phyloP scores from a whole-genome alignment of 73 alveolate species.

The Tetrahymena borealis region DNA sequence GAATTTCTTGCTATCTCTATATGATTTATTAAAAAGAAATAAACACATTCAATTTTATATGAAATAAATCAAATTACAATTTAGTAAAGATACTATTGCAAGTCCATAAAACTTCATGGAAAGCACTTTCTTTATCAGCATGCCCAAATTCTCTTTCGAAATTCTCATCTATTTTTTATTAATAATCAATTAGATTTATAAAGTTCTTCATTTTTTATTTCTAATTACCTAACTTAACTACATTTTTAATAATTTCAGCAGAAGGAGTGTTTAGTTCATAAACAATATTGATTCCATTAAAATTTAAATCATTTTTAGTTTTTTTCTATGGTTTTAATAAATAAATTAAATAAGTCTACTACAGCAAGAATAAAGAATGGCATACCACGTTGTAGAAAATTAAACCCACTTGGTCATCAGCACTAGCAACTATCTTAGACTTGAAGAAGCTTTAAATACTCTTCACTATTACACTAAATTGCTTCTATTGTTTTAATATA shows the following conservation, averaged over 20 bases:
- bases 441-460: slow-evolving; percentile 82
- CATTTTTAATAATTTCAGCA: slow-evolving; percentile 74
- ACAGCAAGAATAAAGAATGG: no score
- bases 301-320: slow-evolving; percentile 78
- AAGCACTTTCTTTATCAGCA: slow-evolving; percentile 42
- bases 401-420: slow-evolving; percentile 86
- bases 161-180: slow-evolving; percentile 30
- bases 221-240: slow-evolving; percentile 28
- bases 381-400: slow-evolving; percentile 79
- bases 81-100: slow-evolving; percentile 81
- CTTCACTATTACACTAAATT: slow-evolving; percentile 61
- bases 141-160: slow-evolving; percentile 50
- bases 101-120: slow-evolving; percentile 87
- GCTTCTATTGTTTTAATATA: slow-evolving; percentile 21
- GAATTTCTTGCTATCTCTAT: slow-evolving; percentile 64
- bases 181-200: background rate
- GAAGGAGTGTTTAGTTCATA: slow-evolving; percentile 83
- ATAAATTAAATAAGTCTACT: no score
- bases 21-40: background rate
- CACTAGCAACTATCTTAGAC: slow-evolving; percentile 88
- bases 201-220: slow-evolving; percentile 37
- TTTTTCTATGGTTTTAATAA: slow-evolving; percentile 7
- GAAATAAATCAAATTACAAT: background rate
- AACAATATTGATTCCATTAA: slow-evolving; percentile 73
- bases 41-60: background rate